These are phyloP conservation scores for Vigna mungo DNA, from an alignment of 306 rosid genomes.

Conservation along the genomic window DNA sequence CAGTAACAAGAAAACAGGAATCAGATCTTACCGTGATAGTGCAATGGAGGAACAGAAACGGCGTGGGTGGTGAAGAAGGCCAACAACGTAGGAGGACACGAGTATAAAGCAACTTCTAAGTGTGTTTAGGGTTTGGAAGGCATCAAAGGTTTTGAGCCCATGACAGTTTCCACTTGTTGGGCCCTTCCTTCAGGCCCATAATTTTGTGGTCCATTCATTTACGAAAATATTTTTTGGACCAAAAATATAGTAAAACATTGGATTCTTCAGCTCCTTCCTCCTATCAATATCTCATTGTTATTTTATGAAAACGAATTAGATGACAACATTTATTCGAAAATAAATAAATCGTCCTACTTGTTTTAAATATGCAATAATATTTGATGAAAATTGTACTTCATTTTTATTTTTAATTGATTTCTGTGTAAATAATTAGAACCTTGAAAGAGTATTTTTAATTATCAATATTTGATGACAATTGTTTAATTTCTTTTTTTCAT, in stretches of 20 bases:
- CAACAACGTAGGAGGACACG: background rate
- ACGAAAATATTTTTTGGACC: background rate
- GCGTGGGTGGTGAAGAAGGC: slow-evolving; percentile 34
- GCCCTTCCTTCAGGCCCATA: slow-evolving; percentile 15
- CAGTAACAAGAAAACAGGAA: background rate
- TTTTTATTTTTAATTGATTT: background rate
- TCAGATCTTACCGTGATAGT: slow-evolving; percentile 42
- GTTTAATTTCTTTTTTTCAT: too few relatives aligned
- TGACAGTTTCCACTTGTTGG: background rate
- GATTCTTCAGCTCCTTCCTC: background rate
- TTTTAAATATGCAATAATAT: background rate
- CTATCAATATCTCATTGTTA: background rate
- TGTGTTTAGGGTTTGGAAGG: slow-evolving; percentile 40
- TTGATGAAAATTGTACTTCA: background rate
- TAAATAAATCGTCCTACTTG: background rate
- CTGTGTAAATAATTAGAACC: too few relatives aligned
- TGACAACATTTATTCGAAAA: background rate
- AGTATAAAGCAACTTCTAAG: background rate
- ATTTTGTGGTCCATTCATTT: background rate
- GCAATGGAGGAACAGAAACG: slow-evolving; percentile 27
- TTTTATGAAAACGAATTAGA: background rate
- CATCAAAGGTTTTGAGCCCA: background rate
- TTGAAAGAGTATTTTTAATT: too few relatives aligned
- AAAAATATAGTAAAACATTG: background rate
- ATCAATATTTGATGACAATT: too few relatives aligned